Evolutionary conservation across 202 grass and related monocot genomes (phyloP), one percentile per base, ranked within the genome.

Genomic region (Schoenoplectus tabernaemontani): DNA sequence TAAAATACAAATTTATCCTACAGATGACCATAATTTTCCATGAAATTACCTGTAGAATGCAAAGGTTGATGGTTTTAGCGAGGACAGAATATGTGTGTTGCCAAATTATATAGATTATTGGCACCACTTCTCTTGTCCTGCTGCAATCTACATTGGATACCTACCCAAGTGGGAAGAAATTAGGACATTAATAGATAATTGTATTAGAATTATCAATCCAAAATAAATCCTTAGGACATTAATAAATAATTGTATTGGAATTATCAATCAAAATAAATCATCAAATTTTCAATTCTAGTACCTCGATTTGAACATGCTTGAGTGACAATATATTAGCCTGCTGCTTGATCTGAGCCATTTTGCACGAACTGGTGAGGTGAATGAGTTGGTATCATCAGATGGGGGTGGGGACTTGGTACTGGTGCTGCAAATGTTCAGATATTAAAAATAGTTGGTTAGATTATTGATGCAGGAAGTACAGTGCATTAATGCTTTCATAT

Each of bases 101-200:
- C 78, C 78, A 48, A 64, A 65, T 46, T 64, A 80, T 47, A 80
- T 80, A 64, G 57, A 78, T 58, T 80, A 65, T 80, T 33, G 63
- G 81, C 68, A 83, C 23, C 70, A 83, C 65, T 83, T 59, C 81
- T 83, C 56, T 64, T 63, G 68, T 76, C 81, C 81, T 83, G 81
- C 81, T 60, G 81, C 81, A 83, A 76, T 83, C 81, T 83, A 83
- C 46, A 76, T 44, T 47, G 47, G 41, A 57, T 76, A 74, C 68
- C 81, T 76, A 83, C 20, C 34, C 65, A 83, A 47, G 17, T 50
- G 26, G 54, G 22, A 83, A 57, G n/a, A 56, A 28, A 16, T 74
- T 74, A 46, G 24, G 39, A 58, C 20, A 75, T 34, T 47, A 75
- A 33, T 75, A 75, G 9, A 33, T 56, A 56, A 75, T 33, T 75